phyloP scores from a whole-genome alignment of 352 stramenopile genomes.

The Globisporangium abappressorium region DNA sequence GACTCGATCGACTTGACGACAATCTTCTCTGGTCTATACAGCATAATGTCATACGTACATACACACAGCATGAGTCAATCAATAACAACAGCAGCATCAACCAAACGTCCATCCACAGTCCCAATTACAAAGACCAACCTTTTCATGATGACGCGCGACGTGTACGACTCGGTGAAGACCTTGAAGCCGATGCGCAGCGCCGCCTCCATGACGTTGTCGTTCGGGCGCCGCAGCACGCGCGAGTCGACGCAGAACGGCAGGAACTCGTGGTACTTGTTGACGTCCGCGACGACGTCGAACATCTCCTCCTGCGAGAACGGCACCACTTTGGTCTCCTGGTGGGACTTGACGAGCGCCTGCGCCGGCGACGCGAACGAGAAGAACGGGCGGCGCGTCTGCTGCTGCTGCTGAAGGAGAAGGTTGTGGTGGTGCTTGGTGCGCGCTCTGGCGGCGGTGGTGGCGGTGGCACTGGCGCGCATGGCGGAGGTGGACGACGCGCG shows the following conservation, averaged over 20 bases:
- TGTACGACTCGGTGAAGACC: constrained; percentile 84
- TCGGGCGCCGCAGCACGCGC: constrained; percentile 58
- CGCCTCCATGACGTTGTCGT: constrained; percentile 81
- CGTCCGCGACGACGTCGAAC: constrained; percentile 79
- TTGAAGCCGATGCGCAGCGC: constrained; percentile 71
- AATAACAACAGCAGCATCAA: not conserved
- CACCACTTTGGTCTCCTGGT: constrained; percentile 69
- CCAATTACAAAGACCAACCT: constrained; percentile 20
- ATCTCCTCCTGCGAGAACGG: constrained; percentile 75
- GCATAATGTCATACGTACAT: not conserved
- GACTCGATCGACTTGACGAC: constrained; percentile 76
- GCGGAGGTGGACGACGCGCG: constrained; percentile 1
- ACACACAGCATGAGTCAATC: not conserved
- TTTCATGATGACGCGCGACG: constrained; percentile 78
- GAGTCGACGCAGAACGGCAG: constrained; percentile 83
- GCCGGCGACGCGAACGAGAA: constrained; percentile 60
- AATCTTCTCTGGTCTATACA: constrained; percentile 59
- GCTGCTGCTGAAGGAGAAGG: not conserved
- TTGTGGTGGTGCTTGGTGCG: not conserved
- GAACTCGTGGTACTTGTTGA: constrained; percentile 71
- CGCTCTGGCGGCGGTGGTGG: not conserved
- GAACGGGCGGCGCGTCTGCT: constrained; percentile 25
- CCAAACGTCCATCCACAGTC: not conserved
- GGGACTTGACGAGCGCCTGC: constrained; percentile 58
- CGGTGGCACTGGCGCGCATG: constrained; percentile 1